Evolutionary conservation across 2,329 filamentous ascomycete species (phyloP).

Genomic region (Gaeumannomyces sp.): DNA sequence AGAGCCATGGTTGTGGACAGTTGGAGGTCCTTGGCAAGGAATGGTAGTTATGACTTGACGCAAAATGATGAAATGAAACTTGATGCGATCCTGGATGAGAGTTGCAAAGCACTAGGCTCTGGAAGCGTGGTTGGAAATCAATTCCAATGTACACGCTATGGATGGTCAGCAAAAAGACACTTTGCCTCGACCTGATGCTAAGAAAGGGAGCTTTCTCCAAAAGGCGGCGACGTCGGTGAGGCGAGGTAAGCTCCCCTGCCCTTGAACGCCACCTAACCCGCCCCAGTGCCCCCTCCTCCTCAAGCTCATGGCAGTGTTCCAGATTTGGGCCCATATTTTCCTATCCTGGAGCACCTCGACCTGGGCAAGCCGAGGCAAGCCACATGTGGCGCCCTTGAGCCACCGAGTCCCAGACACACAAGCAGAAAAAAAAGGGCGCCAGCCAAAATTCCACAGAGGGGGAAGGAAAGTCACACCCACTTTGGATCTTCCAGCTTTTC

Average conservation of each 20-base stretch:
- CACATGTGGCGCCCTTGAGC: not conserved
- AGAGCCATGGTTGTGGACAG: constrained; percentile 41
- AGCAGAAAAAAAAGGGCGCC: constrained; percentile 2
- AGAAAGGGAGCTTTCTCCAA: not conserved
- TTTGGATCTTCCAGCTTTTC: not conserved
- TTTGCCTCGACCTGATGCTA: not conserved
- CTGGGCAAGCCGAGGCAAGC: not conserved
- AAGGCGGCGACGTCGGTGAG: not conserved
- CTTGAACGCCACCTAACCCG: not conserved
- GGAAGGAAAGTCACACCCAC: not conserved
- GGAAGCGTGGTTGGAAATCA: constrained; percentile 1
- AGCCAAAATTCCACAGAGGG: constrained; percentile 4
- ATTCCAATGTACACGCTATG: not conserved
- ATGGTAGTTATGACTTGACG: not conserved
- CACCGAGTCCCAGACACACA: constrained; percentile 3
- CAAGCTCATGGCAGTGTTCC: not conserved
- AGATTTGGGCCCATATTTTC: not conserved
- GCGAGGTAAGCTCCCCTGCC: not conserved
- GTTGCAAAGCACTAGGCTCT: not conserved
- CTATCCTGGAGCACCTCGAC: too few relatives aligned
- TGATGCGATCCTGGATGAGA: not conserved
- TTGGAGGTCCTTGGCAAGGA: not conserved
- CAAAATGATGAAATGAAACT: too few relatives aligned
- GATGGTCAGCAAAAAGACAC: not conserved
- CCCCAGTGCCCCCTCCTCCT: too few relatives aligned